Evolutionary conservation across 768 basidiomycete species (phyloP).

Genomic region (Podaxis sp.): DNA sequence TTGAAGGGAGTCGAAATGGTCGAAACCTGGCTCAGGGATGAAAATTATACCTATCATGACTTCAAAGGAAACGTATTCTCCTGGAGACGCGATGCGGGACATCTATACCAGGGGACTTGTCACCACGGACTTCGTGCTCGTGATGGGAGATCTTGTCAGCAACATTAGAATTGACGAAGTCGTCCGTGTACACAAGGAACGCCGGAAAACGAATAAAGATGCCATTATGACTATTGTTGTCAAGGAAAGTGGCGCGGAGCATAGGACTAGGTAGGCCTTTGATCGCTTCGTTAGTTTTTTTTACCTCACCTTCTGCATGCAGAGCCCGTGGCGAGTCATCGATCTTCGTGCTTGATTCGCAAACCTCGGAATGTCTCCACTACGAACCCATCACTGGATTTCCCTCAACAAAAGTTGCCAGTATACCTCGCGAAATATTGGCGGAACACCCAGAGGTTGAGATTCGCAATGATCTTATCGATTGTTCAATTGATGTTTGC

Average conservation of each 20-base stretch:
- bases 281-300: neutral
- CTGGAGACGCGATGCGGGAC: conserved; percentile 91
- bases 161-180: conserved; percentile 90
- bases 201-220: conserved; percentile 85
- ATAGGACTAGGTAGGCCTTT: conserved; percentile 65
- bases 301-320: conserved; percentile 11
- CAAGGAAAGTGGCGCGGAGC: conserved; percentile 70
- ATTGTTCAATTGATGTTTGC: conserved; percentile 91
- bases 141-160: conserved; percentile 90
- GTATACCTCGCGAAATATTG: conserved; percentile 79
- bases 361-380: conserved; percentile 80
- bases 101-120: conserved; percentile 91
- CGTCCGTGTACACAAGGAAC: conserved; percentile 84
- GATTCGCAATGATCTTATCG: conserved; percentile 84
- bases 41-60: conserved; percentile 86
- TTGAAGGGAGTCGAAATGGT: conserved; percentile 80
- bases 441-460: conserved; percentile 76
- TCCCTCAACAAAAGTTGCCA: conserved; percentile 59
- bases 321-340: conserved; percentile 75
- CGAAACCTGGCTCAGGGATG: conserved; percentile 72
- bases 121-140: conserved; percentile 87
- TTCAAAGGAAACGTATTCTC: conserved; percentile 83
- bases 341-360: conserved; percentile 75
- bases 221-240: conserved; percentile 97
- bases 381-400: conserved; percentile 77